Evolutionary conservation across 192 early-diverging fungal species (phyloP).

Genomic region (Gorgonomyces haynaldii): DNA sequence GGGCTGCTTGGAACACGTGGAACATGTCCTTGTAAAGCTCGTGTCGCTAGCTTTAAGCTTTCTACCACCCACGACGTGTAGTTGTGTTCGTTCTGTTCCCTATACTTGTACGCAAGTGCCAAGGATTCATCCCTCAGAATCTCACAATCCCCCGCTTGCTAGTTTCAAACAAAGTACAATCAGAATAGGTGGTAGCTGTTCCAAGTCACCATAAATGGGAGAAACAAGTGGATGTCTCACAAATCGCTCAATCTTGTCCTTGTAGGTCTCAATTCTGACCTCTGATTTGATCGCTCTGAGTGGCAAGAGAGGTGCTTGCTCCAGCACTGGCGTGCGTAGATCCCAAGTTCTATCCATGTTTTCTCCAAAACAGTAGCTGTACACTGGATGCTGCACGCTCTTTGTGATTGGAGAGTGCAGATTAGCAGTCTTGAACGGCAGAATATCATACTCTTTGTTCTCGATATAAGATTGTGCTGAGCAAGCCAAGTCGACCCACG

Average conservation of each 20-base stretch:
- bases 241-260: slow-evolving; percentile 17
- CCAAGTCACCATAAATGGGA: slow-evolving; percentile 25
- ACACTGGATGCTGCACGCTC: slow-evolving; percentile 20
- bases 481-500: slow-evolving; percentile 33
- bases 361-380: slow-evolving; percentile 29
- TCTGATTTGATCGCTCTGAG: not conserved
- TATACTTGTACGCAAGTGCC: slow-evolving; percentile 27
- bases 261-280: not conserved
- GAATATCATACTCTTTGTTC: slow-evolving; percentile 22
- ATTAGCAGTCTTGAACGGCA: slow-evolving; percentile 15
- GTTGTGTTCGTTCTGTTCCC: slow-evolving; percentile 5
- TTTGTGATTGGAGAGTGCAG: slow-evolving; percentile 20
- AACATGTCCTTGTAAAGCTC: slow-evolving; percentile 39
- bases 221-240: slow-evolving; percentile 30
- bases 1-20: slow-evolving; percentile 23
- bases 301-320: not conserved
- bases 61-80: slow-evolving; percentile 17
- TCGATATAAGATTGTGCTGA: slow-evolving; percentile 19
- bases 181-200: slow-evolving; percentile 26
- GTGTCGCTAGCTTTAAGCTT: no score
- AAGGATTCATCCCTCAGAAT: slow-evolving; percentile 32
- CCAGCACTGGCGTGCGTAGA: slow-evolving; percentile 2
- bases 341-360: slow-evolving; percentile 3
- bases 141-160: slow-evolving; percentile 30
- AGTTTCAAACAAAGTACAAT: slow-evolving; percentile 8